A percentile compares a stretch with the other conserved stretches of the same genome.
phyloP scores from a whole-genome alignment of 768 basidiomycete species.

The button mushroom (Agaricus bisporus) region DNA sequence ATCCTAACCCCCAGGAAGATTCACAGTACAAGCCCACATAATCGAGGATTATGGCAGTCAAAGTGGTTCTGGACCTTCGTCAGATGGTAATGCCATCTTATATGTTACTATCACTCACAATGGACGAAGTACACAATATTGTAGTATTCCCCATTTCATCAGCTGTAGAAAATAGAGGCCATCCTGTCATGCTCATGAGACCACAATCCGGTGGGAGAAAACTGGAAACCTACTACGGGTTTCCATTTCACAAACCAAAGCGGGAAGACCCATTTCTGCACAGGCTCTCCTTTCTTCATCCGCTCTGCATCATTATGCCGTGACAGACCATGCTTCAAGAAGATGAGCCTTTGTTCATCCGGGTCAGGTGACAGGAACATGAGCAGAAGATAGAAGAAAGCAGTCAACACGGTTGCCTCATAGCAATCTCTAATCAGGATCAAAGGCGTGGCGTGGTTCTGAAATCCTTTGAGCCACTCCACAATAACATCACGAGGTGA shows the following conservation, averaged over 20 bases:
- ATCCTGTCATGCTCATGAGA: slow-evolving; percentile 30
- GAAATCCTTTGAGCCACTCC: slow-evolving; percentile 2
- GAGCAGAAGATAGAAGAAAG: slow-evolving; percentile 76
- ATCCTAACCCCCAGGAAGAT: slow-evolving; percentile 58
- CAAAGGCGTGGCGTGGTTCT: slow-evolving; percentile 65
- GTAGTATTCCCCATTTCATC: slow-evolving; percentile 74
- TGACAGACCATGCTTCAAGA: slow-evolving; percentile 54
- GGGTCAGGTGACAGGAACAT: slow-evolving; percentile 60
- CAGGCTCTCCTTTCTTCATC: slow-evolving; percentile 34
- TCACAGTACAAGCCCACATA: slow-evolving; percentile 69
- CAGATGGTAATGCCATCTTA: neutral
- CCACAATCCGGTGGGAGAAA: neutral
- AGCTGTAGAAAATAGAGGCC: slow-evolving; percentile 66
- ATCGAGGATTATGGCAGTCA: slow-evolving; percentile 57
- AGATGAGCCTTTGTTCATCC: slow-evolving; percentile 55
- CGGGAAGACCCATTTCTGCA: slow-evolving; percentile 65
- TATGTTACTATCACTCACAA: slow-evolving; percentile 27
- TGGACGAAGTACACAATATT: slow-evolving; percentile 65
- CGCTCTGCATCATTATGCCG: slow-evolving; percentile 43
- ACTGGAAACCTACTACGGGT: slow-evolving; percentile 38
- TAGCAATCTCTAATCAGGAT: slow-evolving; percentile 69
- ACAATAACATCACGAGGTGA: neutral
- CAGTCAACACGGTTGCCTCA: slow-evolving; percentile 67
- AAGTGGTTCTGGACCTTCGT: slow-evolving; percentile 36
- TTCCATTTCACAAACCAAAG: slow-evolving; percentile 57